Base-by-base conservation (phyloP, 768 basidiomycete genomes). In the Rhizopogon vinicolor region DNA sequence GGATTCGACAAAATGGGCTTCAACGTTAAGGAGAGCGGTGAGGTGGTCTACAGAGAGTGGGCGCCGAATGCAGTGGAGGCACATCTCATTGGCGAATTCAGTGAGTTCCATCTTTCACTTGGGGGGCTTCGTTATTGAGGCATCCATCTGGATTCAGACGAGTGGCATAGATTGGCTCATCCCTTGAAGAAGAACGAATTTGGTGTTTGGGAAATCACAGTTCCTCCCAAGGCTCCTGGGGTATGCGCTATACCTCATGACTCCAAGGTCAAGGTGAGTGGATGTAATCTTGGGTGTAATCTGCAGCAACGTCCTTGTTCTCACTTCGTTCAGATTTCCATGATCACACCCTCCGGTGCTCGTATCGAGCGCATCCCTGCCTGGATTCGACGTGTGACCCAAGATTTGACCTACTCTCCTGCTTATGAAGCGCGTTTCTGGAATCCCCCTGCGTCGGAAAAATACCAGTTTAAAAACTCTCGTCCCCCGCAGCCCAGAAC, bases 341-440 rank as follows among this genome's bases (percentile, higher is more conserved):
- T 99, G 91, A 80, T 93, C 51, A 65, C 85, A n/a, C 85, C 87
- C 0, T 75, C 75, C 41, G 89, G 91, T 12, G 76, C 83, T 60
- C 86, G 91, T 33, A 89, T 97, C 58, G 97, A 99, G 68, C 86
- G 95, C 40, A 68, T 98, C 41, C 96, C 97, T 4, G 85, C 90
- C 4, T 99, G 96, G 97, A 94, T 93, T 64, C 86, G 73, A 54
- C 91, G 96, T 58, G 96, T 98, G 58, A 98, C 96, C 5, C 97
- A 99, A 69, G 93, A 99, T 68, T 75, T 98, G 55, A 68, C 73
- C 46, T 83, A 92, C 42, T 98, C 97, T 16, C 91, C 93, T 13
- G 81, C 91, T 6, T 99, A 96, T 69, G 97, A 99, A 58, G 91
- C 93, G 18, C 86, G 92, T n/a, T 97, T 99, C 73, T 99, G 97